These are phyloP conservation scores for Brassica rapa DNA, from an alignment of 345 rosid genomes.

Conservation along the genomic window DNA sequence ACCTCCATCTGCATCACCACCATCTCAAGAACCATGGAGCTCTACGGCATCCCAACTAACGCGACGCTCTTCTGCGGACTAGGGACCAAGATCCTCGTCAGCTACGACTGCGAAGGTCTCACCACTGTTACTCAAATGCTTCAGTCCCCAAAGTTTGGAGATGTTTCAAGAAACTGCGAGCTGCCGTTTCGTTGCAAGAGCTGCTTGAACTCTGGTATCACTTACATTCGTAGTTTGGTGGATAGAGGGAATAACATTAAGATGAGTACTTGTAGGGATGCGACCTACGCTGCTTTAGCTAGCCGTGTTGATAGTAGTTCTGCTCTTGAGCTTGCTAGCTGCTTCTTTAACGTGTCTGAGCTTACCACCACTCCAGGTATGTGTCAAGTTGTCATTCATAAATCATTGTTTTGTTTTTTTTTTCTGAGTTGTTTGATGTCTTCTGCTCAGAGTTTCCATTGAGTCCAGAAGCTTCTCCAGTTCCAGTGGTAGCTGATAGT, in stretches of 20 bases:
- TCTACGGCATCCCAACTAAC: constrained; percentile 77
- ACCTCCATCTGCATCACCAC: constrained; percentile 59
- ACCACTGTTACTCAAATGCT: constrained; percentile 79
- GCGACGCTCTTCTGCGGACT: constrained; percentile 80
- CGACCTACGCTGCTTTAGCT: constrained; percentile 73
- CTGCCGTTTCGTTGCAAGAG: constrained; percentile 63
- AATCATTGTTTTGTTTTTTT: constrained; percentile 8
- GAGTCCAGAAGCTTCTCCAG: constrained; percentile 59
- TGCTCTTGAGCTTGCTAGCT: constrained; percentile 67
- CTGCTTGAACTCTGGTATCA: constrained; percentile 79
- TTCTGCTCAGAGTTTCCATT: constrained; percentile 44
- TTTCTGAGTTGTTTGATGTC: constrained; percentile 14
- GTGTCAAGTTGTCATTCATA: neutral
- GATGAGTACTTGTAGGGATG: constrained; percentile 87
- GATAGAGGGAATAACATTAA: constrained; percentile 63
- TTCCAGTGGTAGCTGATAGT: constrained; percentile 62
- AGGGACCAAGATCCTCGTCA: constrained; percentile 82
- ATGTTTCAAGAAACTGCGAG: constrained; percentile 64
- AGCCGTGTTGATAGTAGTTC: constrained; percentile 68
- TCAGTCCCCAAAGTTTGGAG: constrained; percentile 60
- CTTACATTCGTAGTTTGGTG: constrained; percentile 65
- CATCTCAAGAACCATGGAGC: constrained; percentile 68
- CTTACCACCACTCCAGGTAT: constrained; percentile 58
- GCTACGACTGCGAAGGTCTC: constrained; percentile 69
- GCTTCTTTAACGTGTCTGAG: constrained; percentile 85